Percentiles rank a stretch among this genome's conserved stretches.
These are phyloP conservation scores for Calocera viscosa DNA, from an alignment of 768 basidiomycete species.

Conservation along the genomic window DNA sequence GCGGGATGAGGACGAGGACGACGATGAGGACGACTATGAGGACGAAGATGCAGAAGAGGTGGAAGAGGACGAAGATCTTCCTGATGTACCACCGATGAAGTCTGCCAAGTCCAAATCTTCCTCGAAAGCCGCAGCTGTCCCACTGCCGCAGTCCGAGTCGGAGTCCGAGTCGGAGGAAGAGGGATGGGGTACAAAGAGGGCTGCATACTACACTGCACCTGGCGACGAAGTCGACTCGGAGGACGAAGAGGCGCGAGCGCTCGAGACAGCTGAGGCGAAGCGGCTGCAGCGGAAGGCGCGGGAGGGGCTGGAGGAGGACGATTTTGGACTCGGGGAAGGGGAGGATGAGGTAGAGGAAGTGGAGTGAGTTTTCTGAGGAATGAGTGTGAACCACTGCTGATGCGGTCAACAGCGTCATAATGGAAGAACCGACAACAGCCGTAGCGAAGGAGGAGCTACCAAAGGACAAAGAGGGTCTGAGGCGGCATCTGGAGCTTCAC, in stretches of 20 bases:
- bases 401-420: neutral
- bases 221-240: slow-evolving; percentile 55
- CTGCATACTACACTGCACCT: slow-evolving; percentile 78
- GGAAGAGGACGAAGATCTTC: slow-evolving; percentile 28
- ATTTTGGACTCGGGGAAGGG: slow-evolving; percentile 67
- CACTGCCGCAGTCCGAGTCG: slow-evolving; percentile 14
- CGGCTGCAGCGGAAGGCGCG: slow-evolving; percentile 64
- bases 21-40: slow-evolving; percentile 21
- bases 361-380: slow-evolving; percentile 19
- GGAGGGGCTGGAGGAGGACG: slow-evolving; percentile 58
- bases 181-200: slow-evolving; percentile 68
- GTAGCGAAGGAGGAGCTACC: slow-evolving; percentile 29
- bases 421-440: slow-evolving; percentile 16
- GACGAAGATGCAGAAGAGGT: slow-evolving; percentile 37
- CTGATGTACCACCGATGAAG: slow-evolving; percentile 18
- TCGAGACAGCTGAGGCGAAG: slow-evolving; percentile 79
- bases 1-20: slow-evolving; percentile 18
- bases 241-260: slow-evolving; percentile 76
- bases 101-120: slow-evolving; percentile 25
- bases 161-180: slow-evolving; percentile 35
- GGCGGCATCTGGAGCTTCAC: slow-evolving; percentile 60
- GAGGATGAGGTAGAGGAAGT: slow-evolving; percentile 18
- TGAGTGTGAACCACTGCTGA: slow-evolving; percentile 17
- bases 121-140: slow-evolving; percentile 17
- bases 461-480: slow-evolving; percentile 44